Percentiles rank a stretch among this genome's conserved stretches.
Evolutionary conservation across 257 asterid genomes (phyloP).

Genomic region (Paulownia fortunei): DNA sequence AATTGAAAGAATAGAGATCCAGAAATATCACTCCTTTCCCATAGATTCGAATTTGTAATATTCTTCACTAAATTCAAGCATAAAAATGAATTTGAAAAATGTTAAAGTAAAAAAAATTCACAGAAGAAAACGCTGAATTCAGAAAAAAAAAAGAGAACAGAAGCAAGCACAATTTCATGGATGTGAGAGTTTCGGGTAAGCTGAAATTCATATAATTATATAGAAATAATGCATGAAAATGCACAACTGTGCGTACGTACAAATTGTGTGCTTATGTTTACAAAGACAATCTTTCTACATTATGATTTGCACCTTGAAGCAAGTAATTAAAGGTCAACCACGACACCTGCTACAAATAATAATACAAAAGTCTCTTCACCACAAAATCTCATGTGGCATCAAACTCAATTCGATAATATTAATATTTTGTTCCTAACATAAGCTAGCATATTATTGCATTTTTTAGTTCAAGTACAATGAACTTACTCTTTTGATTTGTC

Average conservation of each 20-base stretch:
- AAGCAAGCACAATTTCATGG: background rate
- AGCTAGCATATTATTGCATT: background rate
- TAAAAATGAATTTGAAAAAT: background rate
- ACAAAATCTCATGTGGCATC: background rate
- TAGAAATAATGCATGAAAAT: background rate
- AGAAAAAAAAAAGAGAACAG: background rate
- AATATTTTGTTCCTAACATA: background rate
- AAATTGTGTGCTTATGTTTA: background rate
- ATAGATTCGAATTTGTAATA: background rate
- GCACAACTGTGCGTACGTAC: background rate
- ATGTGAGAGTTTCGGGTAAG: background rate
- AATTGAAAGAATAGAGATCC: background rate
- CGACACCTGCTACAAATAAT: too few relatives aligned
- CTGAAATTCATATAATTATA: background rate
- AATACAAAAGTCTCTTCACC: background rate
- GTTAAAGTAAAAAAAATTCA: background rate
- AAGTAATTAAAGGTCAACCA: too few relatives aligned
- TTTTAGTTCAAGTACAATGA: background rate
- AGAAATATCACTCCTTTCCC: background rate
- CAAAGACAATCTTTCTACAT: background rate
- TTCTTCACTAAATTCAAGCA: background rate
- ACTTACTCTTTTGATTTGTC: background rate
- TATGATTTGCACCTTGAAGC: background rate
- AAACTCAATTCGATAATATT: background rate
- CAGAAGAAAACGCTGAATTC: background rate